A percentile compares a stretch with the other conserved stretches of the same genome.
Evolutionary conservation across 1,284 basidiomycete genomes (phyloP).

Genomic region (Pisolithus thermaeus): DNA sequence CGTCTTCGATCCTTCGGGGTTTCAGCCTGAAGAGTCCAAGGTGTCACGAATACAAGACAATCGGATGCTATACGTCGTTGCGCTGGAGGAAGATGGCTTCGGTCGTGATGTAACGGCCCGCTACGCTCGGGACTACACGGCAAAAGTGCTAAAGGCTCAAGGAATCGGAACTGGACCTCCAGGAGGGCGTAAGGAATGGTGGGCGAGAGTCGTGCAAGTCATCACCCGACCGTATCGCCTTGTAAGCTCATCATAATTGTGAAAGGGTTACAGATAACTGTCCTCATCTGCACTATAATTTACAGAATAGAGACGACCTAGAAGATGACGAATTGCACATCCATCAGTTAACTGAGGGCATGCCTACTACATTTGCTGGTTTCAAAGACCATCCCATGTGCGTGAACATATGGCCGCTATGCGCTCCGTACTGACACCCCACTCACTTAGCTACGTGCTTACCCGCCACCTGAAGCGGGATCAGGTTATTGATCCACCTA

Average conservation of each 20-base stretch:
- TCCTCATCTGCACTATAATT: constrained; percentile 11
- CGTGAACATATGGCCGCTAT: constrained; percentile 20
- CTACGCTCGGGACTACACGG: constrained; percentile 78
- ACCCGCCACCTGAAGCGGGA: constrained; percentile 85
- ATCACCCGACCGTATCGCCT: constrained; percentile 75
- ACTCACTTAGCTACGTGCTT: constrained; percentile 69
- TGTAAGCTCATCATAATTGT: constrained; percentile 40
- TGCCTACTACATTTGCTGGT: constrained; percentile 86
- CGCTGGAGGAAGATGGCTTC: constrained; percentile 87
- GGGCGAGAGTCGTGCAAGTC: constrained; percentile 62
- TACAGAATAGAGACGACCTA: constrained; percentile 82
- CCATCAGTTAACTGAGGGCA: constrained; percentile 81
- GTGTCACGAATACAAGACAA: constrained; percentile 52
- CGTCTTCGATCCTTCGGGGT: constrained; percentile 72
- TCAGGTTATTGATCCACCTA: constrained; percentile 82
- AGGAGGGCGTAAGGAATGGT: constrained; percentile 77
- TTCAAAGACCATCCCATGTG: constrained; percentile 97
- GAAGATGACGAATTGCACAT: constrained; percentile 91
- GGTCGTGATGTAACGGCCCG: constrained; percentile 71
- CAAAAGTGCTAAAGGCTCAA: constrained; percentile 80
- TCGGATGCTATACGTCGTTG: constrained; percentile 90
- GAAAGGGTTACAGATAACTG: constrained; percentile 15
- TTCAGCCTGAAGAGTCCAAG: constrained; percentile 17
- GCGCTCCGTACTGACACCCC: constrained; percentile 5
- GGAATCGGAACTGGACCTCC: constrained; percentile 44